A percentile compares a stretch with the other conserved stretches of the same genome.
phyloP scores from a whole-genome alignment of 768 basidiomycete species.

The Calocera cornea region DNA sequence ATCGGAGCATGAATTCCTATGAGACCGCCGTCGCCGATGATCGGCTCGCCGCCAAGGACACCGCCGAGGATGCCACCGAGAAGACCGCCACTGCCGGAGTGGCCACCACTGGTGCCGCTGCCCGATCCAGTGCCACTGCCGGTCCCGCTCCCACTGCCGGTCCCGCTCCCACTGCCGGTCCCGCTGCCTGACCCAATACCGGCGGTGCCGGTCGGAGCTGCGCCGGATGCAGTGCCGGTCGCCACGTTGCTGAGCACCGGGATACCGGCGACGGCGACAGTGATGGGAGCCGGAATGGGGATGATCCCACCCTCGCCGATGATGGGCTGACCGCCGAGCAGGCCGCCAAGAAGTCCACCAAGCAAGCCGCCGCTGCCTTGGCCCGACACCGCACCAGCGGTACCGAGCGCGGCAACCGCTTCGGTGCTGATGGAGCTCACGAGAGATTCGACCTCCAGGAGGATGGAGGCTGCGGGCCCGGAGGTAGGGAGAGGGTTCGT shows the following conservation, averaged over 20 bases:
- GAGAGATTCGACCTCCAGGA: not conserved
- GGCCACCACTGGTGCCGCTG: not conserved
- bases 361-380: not conserved
- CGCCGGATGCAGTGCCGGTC: not conserved
- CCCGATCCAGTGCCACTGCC: not conserved
- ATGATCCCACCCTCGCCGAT: not conserved
- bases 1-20: not conserved
- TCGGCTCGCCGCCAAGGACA: not conserved
- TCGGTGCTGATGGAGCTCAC: conserved; percentile 2
- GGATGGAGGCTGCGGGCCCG: not conserved
- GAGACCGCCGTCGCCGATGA: conserved; percentile 1
- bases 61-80: not conserved
- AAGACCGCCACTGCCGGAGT: not conserved
- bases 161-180: no score
- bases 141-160: no score
- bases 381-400: not conserved
- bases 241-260: not conserved
- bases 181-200: no score
- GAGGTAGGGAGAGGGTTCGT: not conserved
- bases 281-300: not conserved
- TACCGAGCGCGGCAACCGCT: not conserved
- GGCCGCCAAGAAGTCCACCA: not conserved
- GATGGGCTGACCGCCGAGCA: not conserved
- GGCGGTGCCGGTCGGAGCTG: not conserved
- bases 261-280: not conserved